A percentile compares a stretch with the other conserved stretches of the same genome.
Conservation (phyloP, 768 basidiomycete genomes). For the Agrocybe pediades region DNA sequence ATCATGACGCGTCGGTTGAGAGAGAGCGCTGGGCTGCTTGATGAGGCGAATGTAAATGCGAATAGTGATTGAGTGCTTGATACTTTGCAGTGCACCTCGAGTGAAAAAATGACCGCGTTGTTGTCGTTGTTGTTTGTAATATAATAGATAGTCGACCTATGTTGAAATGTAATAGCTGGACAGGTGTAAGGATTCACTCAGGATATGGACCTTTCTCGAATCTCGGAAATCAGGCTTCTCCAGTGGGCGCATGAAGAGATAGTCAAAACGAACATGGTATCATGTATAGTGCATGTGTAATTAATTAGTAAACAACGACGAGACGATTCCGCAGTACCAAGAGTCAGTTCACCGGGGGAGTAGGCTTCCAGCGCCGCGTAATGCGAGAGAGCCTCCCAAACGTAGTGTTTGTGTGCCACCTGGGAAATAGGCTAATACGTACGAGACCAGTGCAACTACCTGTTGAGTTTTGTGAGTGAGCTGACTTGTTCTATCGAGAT, state of each 20-base stretch:
- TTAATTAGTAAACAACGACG: too few species aligned
- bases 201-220: neutral
- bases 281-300: too few species aligned
- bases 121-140: neutral
- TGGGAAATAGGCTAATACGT: conserved; percentile 95
- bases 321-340: too few species aligned
- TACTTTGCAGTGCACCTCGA: neutral
- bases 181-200: neutral
- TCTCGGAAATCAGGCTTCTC: too few species aligned
- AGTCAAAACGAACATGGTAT: too few species aligned
- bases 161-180: neutral
- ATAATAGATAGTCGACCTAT: conserved; percentile 1
- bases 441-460: conserved; percentile 83
- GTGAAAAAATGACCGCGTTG: neutral
- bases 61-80: conserved; percentile 1
- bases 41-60: conserved; percentile 22
- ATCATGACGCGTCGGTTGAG: conserved; percentile 74
- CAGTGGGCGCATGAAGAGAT: too few species aligned
- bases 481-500: neutral
- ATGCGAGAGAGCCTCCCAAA: conserved; percentile 76
- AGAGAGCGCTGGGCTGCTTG: conserved; percentile 62
- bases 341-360: conserved; percentile 80
- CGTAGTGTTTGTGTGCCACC: conserved; percentile 82
- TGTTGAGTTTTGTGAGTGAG: conserved; percentile 25
- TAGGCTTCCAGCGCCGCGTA: conserved; percentile 83